Evolutionary conservation across 257 asterid genomes (phyloP).

Genomic region (Nicotiana paniculata): DNA sequence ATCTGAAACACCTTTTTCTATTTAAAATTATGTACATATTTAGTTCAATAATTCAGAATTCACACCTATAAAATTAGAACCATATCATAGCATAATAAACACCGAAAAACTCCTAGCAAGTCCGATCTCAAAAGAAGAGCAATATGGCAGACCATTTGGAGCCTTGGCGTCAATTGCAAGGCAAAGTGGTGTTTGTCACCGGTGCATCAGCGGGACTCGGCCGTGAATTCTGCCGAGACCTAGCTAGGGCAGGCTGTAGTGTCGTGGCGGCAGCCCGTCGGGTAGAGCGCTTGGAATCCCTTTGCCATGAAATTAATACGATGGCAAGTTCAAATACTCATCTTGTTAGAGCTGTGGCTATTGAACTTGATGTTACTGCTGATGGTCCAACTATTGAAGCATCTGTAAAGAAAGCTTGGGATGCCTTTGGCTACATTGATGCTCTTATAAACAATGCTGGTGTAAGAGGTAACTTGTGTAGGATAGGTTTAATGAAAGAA

Average conservation of each 20-base stretch:
- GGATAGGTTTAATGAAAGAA: not conserved
- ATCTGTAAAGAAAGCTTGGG: constrained; percentile 48
- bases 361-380: constrained; percentile 51
- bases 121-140: not conserved
- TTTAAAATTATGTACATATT: too few species aligned
- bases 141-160: constrained; percentile 26
- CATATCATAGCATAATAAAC: not conserved
- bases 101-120: not conserved
- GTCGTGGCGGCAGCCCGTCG: constrained; percentile 65
- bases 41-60: too few species aligned
- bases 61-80: too few species aligned
- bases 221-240: constrained; percentile 51
- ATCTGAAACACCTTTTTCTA: too few species aligned
- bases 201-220: constrained; percentile 89
- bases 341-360: constrained; percentile 32
- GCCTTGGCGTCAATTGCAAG: constrained; percentile 53
- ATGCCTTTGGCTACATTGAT: constrained; percentile 56
- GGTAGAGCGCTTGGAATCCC: constrained; percentile 33
- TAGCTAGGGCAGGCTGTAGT: constrained; percentile 65
- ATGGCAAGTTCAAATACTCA: not conserved
- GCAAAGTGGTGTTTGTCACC: constrained; percentile 64
- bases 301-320: constrained; percentile 51
- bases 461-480: constrained; percentile 34
- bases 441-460: constrained; percentile 65
- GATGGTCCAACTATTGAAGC: constrained; percentile 33